Base-by-base conservation (phyloP, 2,329 filamentous ascomycete species). In the Emergomyces pasteurianus region DNA sequence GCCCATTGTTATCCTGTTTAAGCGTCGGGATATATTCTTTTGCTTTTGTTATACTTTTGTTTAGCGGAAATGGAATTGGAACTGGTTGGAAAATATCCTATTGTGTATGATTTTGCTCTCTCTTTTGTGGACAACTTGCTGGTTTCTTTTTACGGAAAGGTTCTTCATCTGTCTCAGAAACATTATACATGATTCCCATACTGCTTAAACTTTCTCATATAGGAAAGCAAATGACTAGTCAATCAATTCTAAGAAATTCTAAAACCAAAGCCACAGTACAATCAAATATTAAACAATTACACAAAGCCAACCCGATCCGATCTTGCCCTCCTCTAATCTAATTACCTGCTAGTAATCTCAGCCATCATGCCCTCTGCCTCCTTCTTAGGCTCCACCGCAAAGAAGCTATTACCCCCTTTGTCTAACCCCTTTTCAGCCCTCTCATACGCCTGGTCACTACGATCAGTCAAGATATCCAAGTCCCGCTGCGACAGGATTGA, bases 401-500 rank as follows among this genome's bases (percentile, higher is more conserved):
- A 83, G 71, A 91, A 95, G 0, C 78, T 73, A 55, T 70, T 66
- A 0, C 77, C 78, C 58, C 70, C 74, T 64, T 74, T 75, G 62
- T 90, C 90, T 56, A 89, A 74, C 0, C 92, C 92, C 69, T 84
- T 87, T 62, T 92, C 90, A 1, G 92, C 92, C 60, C 83, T 81
- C 46, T 82, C 83, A 74, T 86, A 88, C 2, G 85, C 85, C 67
- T 85, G 83, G 55, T 82, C 80, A 64, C 81, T 84, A 31, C 91
- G 79, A 74, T 97, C 92, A 52, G 90, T 89, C 58, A 99, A 72
- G 2, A 89, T 84, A 2, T 86, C 81, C 31, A 99, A 69, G 68
- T 97, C 94, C 31, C 82, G 78, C 55, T 94, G 84, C 49, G 84
- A 89, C 42, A 97, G 73, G 9, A 97, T 77, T 36, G 85, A 81